These are phyloP conservation scores for Suhomyces kunorum DNA, from an alignment of 1,139 yeast genomes.

Conservation along the genomic window DNA sequence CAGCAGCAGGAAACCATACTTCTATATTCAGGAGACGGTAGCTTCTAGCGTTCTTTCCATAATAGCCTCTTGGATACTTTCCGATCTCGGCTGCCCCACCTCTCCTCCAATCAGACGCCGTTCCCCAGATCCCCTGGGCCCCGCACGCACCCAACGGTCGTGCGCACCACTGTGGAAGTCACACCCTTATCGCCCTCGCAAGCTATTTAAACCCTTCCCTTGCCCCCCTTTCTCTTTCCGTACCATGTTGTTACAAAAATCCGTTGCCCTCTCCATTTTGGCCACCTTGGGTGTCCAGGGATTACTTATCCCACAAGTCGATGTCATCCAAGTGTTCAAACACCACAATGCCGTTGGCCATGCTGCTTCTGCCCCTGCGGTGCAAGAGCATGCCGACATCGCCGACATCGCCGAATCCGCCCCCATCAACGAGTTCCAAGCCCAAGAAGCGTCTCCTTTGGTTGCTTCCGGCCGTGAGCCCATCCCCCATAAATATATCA, in stretches of 20 bases:
- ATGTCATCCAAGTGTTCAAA: constrained; percentile 43
- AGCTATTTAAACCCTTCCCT: constrained; percentile 8
- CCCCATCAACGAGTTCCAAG: constrained; percentile 12
- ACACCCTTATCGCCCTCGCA: constrained; percentile 11
- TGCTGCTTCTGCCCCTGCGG: constrained; percentile 17
- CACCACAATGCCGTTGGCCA: constrained; percentile 11
- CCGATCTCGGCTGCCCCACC: neutral
- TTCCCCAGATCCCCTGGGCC: constrained; percentile 1
- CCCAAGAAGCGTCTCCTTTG: constrained; percentile 41
- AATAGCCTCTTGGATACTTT: no score
- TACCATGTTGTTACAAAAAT: constrained; percentile 47
- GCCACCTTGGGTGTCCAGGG: constrained; percentile 65
- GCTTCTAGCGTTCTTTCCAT: no score
- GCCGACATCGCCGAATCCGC: constrained; percentile 19
- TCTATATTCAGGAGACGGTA: no score
- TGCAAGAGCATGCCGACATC: constrained; percentile 11
- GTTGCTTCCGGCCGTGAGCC: constrained; percentile 45
- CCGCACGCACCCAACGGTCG: constrained; percentile 5
- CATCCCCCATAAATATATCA: constrained; percentile 75
- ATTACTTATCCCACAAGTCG: constrained; percentile 61
- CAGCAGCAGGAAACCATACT: no score
- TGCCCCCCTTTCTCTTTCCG: neutral
- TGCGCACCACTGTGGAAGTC: constrained; percentile 13
- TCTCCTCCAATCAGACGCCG: neutral
- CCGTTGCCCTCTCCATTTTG: constrained; percentile 53